Evolutionary conservation across 805 yeast species (phyloP).

Genomic region (Lachancea fermentati): DNA sequence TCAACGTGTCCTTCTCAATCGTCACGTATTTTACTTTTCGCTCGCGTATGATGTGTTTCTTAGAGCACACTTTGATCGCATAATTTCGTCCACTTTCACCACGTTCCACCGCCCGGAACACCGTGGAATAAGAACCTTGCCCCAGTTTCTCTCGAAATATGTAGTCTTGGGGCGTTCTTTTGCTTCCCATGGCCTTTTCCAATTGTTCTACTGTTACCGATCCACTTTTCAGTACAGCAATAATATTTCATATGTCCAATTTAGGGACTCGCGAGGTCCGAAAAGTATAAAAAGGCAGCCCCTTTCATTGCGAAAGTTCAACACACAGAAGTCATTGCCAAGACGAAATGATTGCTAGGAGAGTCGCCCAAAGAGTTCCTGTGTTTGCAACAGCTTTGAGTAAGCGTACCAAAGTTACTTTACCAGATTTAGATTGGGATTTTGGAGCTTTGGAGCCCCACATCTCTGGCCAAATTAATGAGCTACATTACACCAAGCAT

Average conservation of each 20-base stretch:
- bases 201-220: not conserved
- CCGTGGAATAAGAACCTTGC: conserved; percentile 95
- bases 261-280: not conserved
- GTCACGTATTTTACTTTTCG: conserved; percentile 93
- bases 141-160: conserved; percentile 48
- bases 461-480: conserved; percentile 83
- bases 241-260: not conserved
- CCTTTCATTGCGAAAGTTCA: not conserved
- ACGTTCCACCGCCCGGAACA: conserved; percentile 81
- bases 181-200: conserved; percentile 13
- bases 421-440: conserved; percentile 81
- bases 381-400: conserved; percentile 3
- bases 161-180: conserved; percentile 33
- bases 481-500: conserved; percentile 82
- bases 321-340: not conserved
- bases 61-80: conserved; percentile 88
- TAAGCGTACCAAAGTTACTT: conserved; percentile 57
- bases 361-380: conserved; percentile 6
- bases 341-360: conserved; percentile 5
- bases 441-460: conserved; percentile 81
- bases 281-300: not conserved
- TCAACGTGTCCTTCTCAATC: conserved; percentile 87
- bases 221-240: not conserved
- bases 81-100: conserved; percentile 68
- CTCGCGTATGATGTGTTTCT: conserved; percentile 89